Base-by-base conservation (phyloP, 495 filamentous ascomycete species). In the Xanthoparmelia taractica region DNA sequence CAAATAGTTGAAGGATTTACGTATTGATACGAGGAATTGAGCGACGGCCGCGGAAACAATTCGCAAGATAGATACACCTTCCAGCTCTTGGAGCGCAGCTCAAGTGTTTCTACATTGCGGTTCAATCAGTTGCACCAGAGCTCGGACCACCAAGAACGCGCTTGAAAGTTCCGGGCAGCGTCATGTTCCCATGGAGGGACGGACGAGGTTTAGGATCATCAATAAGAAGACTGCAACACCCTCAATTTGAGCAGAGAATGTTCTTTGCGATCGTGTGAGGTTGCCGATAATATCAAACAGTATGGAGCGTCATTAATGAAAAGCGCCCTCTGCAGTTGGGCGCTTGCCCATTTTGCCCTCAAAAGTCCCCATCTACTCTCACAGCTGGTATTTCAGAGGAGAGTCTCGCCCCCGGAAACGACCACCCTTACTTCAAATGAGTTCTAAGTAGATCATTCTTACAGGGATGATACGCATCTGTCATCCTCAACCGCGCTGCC, bases 1-100 rank as follows among this genome's bases (percentile, higher is more conserved):
- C 68, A 66, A 77, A 67, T 63, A 68, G 62, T 61, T 67, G 71
- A 71, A 31, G 52, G 10, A 45, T 23, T 37, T 15, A 15, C 11
- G 8, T 5, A 12, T 12, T 27, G 2, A 27, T 29, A 15, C 47
- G 47, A 50, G 11, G n/a, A 12, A 1, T 11, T 27, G 10, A 29
- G 25, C 8, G 25, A 29, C 11, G 12, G 12, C 25, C 47, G 5
- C 8, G 12, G 25, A 29, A 29, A 29, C 2, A 27, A 0, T 15
- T 15, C 47, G 25, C 47, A 50, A 29, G 0, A 1, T 8, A 29
- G 12, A 29, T 12, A 15, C 47, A 15, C 12, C 25, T 50, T 29
- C 47, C 11, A 50, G 43, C n/a, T 27, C 47, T 17, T 50, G 47
- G 0, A 27, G 5, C 23, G 11, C 25, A 50, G 25, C 47, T 15